Base-by-base conservation (phyloP, 495 filamentous ascomycete genomes). In the Pseudoneurospora amorphoporcata region DNA sequence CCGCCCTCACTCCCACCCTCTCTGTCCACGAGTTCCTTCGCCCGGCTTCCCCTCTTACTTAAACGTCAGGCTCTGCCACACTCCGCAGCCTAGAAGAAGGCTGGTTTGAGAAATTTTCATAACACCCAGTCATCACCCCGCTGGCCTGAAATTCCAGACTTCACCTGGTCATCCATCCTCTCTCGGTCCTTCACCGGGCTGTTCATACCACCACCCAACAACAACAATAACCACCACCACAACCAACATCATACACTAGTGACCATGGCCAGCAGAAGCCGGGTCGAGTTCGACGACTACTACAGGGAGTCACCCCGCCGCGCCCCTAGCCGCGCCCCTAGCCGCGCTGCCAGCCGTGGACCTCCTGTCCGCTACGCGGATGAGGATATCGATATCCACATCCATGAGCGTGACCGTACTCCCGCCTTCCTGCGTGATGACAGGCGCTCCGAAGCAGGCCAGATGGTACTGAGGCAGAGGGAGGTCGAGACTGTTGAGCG, bases 401-500 rank as follows among this genome's bases (percentile, higher is more conserved):
- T 81, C 47, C 78, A 79, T n/a, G 80, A 83, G 40, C 80, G 79
- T 39, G 80, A 79, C 45, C 73, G 83, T 16, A 77, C 82, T 47
- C 84, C 83, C 29, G 78, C 79, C 68, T 85, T 84, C 73, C 74
- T 85, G 70, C 82, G 80, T 53, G 78, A 79, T 17, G 76, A 72
- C 38, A 79, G 80, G 70, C 82, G 79, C 23, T 61, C 78, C 39
- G 81, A 83, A 42, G 73, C 80, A 29, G 83, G 83, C 41, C 75
- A 79, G 69, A 39, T 86, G 72, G 84, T 86, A 29, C 82, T 86
- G 61, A 79, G 84, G 39, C 77, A 80, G 71, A 80, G 83, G 47
- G 84, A 86, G 71, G 76, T 83, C 40, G 84, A 86, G 76, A 83
- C 81, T 0, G 68, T 84, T 39, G 83, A 84, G 74, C 82, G 79